Conservation (phyloP, 441 rosid genomes). For the Erysimum cheiri region DNA sequence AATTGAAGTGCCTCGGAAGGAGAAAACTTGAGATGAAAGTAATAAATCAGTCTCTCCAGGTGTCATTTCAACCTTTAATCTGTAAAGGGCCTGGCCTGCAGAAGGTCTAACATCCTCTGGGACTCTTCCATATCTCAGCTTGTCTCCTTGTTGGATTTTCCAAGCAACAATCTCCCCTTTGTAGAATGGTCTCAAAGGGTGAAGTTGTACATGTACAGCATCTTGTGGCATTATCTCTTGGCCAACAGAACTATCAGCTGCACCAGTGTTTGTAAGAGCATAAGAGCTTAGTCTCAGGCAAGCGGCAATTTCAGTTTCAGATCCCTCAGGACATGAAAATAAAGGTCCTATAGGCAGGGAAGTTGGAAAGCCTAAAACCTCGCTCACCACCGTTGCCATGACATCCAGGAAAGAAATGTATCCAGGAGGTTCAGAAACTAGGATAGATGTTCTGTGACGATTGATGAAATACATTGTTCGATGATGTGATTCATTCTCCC, state of each 20-base stretch:
- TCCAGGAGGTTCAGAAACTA: constrained; percentile 88
- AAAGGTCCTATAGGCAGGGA: constrained; percentile 83
- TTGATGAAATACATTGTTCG: constrained; percentile 75
- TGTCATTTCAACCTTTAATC: constrained; percentile 84
- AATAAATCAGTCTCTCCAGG: constrained; percentile 66
- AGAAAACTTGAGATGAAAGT: constrained; percentile 96
- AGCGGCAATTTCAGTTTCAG: constrained; percentile 66
- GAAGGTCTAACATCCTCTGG: constrained; percentile 95
- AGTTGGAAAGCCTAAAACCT: constrained; percentile 74
- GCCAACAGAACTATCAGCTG: constrained; percentile 62
- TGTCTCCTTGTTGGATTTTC: constrained; percentile 82
- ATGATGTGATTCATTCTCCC: constrained; percentile 70
- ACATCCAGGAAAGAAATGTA: constrained; percentile 80
- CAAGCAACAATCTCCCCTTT: constrained; percentile 96
- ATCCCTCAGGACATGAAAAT: constrained; percentile 82
- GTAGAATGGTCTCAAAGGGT: constrained; percentile 94
- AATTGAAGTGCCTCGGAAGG: constrained; percentile 75
- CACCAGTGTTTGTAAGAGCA: constrained; percentile 57
- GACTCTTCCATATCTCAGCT: constrained; percentile 92
- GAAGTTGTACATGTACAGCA: constrained; percentile 89
- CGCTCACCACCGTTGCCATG: constrained; percentile 82
- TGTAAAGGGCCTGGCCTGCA: constrained; percentile 90
- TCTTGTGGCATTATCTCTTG: constrained; percentile 85
- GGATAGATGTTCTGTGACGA: constrained; percentile 58
- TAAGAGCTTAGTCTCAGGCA: constrained; percentile 66